Percentiles rank a stretch among this genome's conserved stretches.
These are phyloP conservation scores for Paracoccidioides brasiliensis DNA, from an alignment of 2,329 filamentous ascomycete genomes.

Conservation along the genomic window DNA sequence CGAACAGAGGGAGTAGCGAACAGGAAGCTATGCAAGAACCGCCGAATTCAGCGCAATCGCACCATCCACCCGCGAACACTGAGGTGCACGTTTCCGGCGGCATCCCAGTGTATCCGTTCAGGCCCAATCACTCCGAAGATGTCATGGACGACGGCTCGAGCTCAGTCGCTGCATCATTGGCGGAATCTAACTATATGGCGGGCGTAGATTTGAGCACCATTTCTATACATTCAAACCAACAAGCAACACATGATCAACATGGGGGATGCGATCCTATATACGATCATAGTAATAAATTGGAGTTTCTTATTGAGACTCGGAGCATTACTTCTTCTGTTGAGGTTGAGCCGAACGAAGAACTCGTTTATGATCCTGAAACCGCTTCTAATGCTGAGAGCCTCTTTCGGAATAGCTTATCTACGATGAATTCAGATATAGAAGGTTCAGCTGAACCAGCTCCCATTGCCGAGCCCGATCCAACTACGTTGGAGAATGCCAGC, in stretches of 20 bases:
- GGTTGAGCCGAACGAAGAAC: slow-evolving; percentile 17
- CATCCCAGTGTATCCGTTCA: background rate
- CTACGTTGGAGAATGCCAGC: background rate
- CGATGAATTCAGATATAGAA: background rate
- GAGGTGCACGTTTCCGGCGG: background rate
- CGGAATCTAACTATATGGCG: slow-evolving; percentile 24
- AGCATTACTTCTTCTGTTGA: slow-evolving; percentile 17
- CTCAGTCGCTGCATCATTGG: slow-evolving; percentile 43
- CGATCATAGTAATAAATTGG: background rate
- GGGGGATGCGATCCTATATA: background rate
- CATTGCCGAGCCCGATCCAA: background rate
- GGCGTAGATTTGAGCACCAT: background rate
- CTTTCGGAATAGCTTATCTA: background rate
- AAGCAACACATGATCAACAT: background rate
- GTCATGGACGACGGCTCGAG: background rate
- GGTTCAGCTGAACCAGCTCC: background rate
- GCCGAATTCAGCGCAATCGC: background rate
- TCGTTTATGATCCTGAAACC: slow-evolving; percentile 12
- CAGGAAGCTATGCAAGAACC: background rate
- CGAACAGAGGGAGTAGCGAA: background rate
- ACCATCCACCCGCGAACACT: background rate
- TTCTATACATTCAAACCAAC: background rate
- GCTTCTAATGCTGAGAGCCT: background rate
- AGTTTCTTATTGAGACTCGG: slow-evolving; percentile 13
- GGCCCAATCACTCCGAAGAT: background rate